Conservation (phyloP, 805 yeast genomes). For the Komagataella mondaviorum region DNA sequence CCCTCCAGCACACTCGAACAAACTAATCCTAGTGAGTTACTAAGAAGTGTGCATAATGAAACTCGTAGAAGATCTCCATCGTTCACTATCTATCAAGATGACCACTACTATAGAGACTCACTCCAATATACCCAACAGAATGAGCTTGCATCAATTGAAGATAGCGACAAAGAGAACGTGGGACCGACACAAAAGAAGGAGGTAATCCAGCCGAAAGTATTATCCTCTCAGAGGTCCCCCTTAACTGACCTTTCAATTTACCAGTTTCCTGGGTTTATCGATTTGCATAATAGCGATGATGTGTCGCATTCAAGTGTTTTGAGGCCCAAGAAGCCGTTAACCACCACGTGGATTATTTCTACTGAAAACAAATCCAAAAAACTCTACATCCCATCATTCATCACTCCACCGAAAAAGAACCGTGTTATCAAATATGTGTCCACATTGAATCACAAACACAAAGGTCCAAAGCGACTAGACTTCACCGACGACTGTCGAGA, state of each 20-base stretch:
- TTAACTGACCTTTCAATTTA: background rate
- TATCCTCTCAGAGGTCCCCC: background rate
- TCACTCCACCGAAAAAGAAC: constrained; percentile 2
- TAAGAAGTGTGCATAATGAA: background rate
- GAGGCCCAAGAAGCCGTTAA: background rate
- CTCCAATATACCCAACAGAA: background rate
- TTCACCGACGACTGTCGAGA: background rate
- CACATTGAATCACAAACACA: background rate
- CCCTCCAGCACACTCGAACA: background rate
- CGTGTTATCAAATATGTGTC: constrained; percentile 1
- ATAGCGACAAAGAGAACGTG: background rate
- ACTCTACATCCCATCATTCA: constrained; percentile 1
- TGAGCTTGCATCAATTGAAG: background rate
- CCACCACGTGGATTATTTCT: background rate
- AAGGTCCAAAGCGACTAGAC: background rate
- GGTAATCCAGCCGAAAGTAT: background rate
- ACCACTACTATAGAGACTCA: background rate
- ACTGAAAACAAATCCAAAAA: background rate
- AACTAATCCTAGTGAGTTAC: background rate
- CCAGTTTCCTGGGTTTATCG: background rate
- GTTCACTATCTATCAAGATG: background rate
- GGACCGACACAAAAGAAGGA: background rate
- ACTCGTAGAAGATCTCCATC: background rate
- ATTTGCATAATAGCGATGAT: background rate
- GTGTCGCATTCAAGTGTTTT: background rate